Conservation (phyloP, 2,329 filamentous ascomycete genomes). For the Raffaelea ambrosiae region DNA sequence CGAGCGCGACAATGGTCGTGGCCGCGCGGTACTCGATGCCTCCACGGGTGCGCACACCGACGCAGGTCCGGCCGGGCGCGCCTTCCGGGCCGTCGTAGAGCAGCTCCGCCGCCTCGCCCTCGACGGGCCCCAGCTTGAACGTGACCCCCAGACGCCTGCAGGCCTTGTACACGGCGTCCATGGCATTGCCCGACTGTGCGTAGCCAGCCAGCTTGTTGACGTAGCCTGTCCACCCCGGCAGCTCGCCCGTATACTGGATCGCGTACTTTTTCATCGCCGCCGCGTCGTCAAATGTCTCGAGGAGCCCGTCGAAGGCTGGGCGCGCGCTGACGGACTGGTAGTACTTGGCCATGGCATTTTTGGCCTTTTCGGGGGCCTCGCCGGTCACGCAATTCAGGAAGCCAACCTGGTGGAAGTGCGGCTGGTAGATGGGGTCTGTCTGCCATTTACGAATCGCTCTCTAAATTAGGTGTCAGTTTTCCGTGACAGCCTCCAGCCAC, state of each 20-base stretch:
- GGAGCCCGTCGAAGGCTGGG: constrained; percentile 29
- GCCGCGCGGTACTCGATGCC: constrained; percentile 21
- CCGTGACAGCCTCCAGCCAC: no score
- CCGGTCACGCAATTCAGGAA: constrained; percentile 42
- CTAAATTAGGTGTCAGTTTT: constrained; percentile 9
- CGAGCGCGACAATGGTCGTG: constrained; percentile 33
- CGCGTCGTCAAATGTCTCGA: constrained; percentile 14
- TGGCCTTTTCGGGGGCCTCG: constrained; percentile 36
- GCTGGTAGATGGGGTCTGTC: constrained; percentile 39
- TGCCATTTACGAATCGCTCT: constrained; percentile 47
- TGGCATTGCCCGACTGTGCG: constrained; percentile 43
- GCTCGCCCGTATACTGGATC: constrained; percentile 32
- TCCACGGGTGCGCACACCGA: constrained; percentile 17
- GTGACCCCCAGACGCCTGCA: constrained; percentile 22
- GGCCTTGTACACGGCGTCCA: constrained; percentile 36
- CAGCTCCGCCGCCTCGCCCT: constrained; percentile 23
- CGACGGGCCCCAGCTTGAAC: constrained; percentile 30
- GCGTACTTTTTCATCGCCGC: constrained; percentile 18
- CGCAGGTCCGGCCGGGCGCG: constrained; percentile 16
- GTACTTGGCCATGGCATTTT: constrained; percentile 19
- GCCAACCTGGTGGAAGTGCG: constrained; percentile 37
- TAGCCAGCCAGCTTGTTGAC: constrained; percentile 49
- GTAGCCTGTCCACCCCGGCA: constrained; percentile 50
- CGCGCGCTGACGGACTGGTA: constrained; percentile 30
- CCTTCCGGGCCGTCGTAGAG: constrained; percentile 22